Evolutionary conservation across 345 rosid genomes (phyloP).

Genomic region (Rhodamnia rubescens): DNA sequence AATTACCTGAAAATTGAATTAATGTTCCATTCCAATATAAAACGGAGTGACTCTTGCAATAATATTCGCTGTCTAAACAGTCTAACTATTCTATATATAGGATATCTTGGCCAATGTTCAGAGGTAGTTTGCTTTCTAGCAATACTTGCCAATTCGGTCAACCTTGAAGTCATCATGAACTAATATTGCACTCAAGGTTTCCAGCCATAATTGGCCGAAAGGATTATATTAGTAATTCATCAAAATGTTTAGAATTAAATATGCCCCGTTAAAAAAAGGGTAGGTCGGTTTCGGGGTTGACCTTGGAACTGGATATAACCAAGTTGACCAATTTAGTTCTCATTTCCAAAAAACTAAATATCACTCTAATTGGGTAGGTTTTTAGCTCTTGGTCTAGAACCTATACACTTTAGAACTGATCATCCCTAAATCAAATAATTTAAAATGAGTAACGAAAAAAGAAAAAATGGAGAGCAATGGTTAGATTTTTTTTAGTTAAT

Average conservation of each 20-base stretch:
- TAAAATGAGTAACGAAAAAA: neutral
- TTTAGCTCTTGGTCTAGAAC: neutral
- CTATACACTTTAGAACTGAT: neutral
- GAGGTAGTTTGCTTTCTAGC: neutral
- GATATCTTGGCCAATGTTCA: neutral
- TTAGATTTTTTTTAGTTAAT: neutral
- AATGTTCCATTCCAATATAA: neutral
- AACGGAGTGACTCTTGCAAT: neutral
- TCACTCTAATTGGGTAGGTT: neutral
- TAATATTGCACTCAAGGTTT: neutral
- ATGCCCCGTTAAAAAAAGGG: neutral
- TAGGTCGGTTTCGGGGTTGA: neutral
- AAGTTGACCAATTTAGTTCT: neutral
- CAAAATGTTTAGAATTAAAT: neutral
- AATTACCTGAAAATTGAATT: neutral
- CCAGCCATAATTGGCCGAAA: neutral
- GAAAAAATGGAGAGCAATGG: neutral
- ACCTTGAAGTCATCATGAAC: neutral
- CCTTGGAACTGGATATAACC: neutral
- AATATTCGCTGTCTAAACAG: neutral
- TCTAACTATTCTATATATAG: neutral
- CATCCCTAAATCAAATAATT: neutral
- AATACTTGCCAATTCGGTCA: neutral
- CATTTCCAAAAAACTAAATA: neutral
- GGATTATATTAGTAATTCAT: neutral